Base-by-base conservation (phyloP, 441 rosid genomes). In the Codiaeum variegatum region DNA sequence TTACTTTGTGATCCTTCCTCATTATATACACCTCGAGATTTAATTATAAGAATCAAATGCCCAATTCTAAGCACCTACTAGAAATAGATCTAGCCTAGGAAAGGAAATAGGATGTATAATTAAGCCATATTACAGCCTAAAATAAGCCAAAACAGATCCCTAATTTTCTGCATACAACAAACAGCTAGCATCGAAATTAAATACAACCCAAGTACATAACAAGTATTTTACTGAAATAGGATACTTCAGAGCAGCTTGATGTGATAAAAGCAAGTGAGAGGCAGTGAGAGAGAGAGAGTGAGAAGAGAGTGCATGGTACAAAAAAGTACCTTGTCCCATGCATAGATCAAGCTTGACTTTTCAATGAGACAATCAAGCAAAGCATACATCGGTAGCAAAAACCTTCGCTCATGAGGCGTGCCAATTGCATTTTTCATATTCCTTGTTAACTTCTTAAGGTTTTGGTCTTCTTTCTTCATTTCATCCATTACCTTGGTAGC, bases 321-420 rank as follows among this genome's bases (percentile, higher is more conserved):
- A 52, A 61, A 83, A 70, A 79, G 63, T 77, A 96, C 99, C 90
- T 89, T 88, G 61, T 51, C 54, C 98, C 99, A 96, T 65, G 94
- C 93, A 79, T 76, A 87, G 63, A 88, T 85, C 75, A 75, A 77
- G 75, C 87, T 81, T 65, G 96, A 85, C 84, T 91, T 93, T 75
- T 93, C 98, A 78, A 91, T 90, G n/a, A 96, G 97, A 74, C 82
- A 63, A 76, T 87, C 97, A 65, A 96, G 92, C 67, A 82, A 83
- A 76, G 86, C 79, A 81, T 84, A 85, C 75, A 83, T 91, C 69
- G 78, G 84, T 66, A 86, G 79, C 78, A 90, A 89, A 83, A 80
- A 78, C 80, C 87, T 93, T 72, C 96, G 74, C 78, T 90, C 93
- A 77, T 77, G 75, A 11, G 85, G 75, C 19, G 90, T 82, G 46